Percentiles rank a stretch among this genome's conserved stretches.
Conservation (phyloP, 257 asterid species). For the Scutellaria barbata region DNA sequence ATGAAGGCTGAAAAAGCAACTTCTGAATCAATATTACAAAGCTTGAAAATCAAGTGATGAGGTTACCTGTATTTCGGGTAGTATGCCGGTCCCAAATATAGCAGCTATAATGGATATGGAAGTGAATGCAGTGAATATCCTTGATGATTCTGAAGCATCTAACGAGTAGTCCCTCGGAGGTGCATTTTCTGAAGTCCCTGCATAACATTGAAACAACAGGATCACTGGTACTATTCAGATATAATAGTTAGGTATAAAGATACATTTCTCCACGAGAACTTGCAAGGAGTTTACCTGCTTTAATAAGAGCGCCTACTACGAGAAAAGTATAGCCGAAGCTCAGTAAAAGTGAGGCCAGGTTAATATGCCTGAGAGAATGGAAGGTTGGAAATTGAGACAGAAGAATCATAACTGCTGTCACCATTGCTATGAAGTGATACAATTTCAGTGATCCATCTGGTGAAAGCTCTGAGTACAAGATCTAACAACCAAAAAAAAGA, state of each 20-base stretch:
- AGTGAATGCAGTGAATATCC: constrained; percentile 75
- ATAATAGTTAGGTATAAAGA: background rate
- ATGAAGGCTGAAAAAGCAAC: background rate
- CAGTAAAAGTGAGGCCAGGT: constrained; percentile 73
- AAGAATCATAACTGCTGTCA: constrained; percentile 76
- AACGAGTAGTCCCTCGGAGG: constrained; percentile 88
- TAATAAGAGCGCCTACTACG: constrained; percentile 85
- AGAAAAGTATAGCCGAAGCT: constrained; percentile 87
- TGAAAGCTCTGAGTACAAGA: constrained; percentile 76
- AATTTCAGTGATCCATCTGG: constrained; percentile 77
- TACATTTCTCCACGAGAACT: background rate
- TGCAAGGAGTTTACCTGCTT: constrained; percentile 60
- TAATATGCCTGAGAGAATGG: constrained; percentile 97
- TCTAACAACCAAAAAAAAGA: constrained; percentile 41
- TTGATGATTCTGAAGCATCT: constrained; percentile 61
- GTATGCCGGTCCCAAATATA: constrained; percentile 89
- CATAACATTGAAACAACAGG: constrained; percentile 23
- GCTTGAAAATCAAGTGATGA: background rate
- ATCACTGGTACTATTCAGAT: constrained; percentile 1
- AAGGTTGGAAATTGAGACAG: constrained; percentile 93
- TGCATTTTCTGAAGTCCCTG: constrained; percentile 73
- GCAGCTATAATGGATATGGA: constrained; percentile 95
- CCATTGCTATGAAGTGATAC: constrained; percentile 92
- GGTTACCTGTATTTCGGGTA: constrained; percentile 90
- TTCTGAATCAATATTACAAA: background rate